These are phyloP conservation scores for Adansonia rubrostipa DNA, from an alignment of 441 rosid genomes.

Conservation along the genomic window DNA sequence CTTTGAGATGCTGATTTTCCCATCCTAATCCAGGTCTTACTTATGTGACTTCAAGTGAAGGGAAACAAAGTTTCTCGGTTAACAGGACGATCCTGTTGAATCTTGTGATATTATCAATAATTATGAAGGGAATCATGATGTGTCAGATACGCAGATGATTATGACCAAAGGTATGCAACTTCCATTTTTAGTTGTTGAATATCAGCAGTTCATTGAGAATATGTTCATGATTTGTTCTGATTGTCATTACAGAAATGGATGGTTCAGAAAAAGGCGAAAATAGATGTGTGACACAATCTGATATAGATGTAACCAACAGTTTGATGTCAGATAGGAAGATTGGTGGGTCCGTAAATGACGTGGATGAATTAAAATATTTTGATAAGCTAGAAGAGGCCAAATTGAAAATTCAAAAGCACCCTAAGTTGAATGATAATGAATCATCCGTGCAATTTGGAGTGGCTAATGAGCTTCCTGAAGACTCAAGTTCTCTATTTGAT, in stretches of 20 bases:
- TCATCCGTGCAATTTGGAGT: conserved; percentile 37
- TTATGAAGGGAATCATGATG: neutral
- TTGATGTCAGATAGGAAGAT: conserved; percentile 19
- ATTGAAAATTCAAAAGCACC: conserved; percentile 31
- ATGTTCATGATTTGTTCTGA: neutral
- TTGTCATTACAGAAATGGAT: conserved; percentile 22
- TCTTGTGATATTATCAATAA: neutral
- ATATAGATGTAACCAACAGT: conserved; percentile 25
- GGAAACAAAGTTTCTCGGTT: conserved; percentile 3
- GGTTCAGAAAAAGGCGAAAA: conserved; percentile 5
- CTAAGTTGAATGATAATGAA: conserved; percentile 28
- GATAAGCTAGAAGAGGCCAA: conserved; percentile 34
- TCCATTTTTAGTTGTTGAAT: neutral
- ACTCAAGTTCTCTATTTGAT: conserved; percentile 27
- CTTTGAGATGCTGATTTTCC: neutral
- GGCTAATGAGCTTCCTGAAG: conserved; percentile 39
- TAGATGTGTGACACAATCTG: conserved; percentile 15
- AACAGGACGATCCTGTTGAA: conserved; percentile 22
- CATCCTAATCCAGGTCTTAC: neutral
- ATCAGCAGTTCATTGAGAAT: neutral
- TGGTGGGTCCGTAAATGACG: conserved; percentile 18
- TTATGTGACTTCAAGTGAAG: conserved; percentile 21
- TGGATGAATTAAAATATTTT: conserved; percentile 29
- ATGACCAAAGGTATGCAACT: conserved; percentile 26
- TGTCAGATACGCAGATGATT: neutral